Conservation (phyloP, 2,329 filamentous ascomycete genomes). For the Lecanicillium sp. region DNA sequence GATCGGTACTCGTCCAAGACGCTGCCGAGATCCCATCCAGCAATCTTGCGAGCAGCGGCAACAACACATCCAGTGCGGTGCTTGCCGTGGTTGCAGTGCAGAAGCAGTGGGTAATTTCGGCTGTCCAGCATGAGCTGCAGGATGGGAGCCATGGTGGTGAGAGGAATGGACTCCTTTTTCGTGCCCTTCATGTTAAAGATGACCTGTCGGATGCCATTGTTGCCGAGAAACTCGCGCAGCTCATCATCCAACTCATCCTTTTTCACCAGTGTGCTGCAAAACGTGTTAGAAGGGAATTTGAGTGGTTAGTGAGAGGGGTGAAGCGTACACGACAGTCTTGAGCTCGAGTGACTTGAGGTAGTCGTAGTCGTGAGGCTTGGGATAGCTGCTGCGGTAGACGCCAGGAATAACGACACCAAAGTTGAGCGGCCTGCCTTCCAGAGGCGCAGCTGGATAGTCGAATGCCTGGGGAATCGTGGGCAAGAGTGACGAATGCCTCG, state of each 20-base stretch:
- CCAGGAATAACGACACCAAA: slow-evolving; percentile 68
- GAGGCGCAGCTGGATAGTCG: slow-evolving; percentile 13
- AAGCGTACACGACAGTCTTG: slow-evolving; percentile 68
- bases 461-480: slow-evolving; percentile 3
- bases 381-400: slow-evolving; percentile 78
- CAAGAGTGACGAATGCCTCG: background rate
- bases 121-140: slow-evolving; percentile 63
- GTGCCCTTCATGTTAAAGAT: slow-evolving; percentile 79
- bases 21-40: slow-evolving; percentile 53
- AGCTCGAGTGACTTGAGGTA: slow-evolving; percentile 62
- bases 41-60: slow-evolving; percentile 66
- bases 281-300: slow-evolving; percentile 26
- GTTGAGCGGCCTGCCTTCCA: slow-evolving; percentile 48
- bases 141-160: slow-evolving; percentile 60
- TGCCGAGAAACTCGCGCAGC: slow-evolving; percentile 53
- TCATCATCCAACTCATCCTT: slow-evolving; percentile 47
- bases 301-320: slow-evolving; percentile 6
- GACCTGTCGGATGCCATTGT: slow-evolving; percentile 61
- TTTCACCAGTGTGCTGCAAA: slow-evolving; percentile 50
- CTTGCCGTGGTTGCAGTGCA: slow-evolving; percentile 94
- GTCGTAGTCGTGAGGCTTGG: slow-evolving; percentile 58
- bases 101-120: slow-evolving; percentile 68
- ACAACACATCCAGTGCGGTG: slow-evolving; percentile 89
- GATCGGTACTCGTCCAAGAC: slow-evolving; percentile 66
- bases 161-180: slow-evolving; percentile 66